Evolutionary conservation across 495 filamentous ascomycete species (phyloP), one percentile per base, ranked within the genome.

Genomic region (Xylaria longipes): DNA sequence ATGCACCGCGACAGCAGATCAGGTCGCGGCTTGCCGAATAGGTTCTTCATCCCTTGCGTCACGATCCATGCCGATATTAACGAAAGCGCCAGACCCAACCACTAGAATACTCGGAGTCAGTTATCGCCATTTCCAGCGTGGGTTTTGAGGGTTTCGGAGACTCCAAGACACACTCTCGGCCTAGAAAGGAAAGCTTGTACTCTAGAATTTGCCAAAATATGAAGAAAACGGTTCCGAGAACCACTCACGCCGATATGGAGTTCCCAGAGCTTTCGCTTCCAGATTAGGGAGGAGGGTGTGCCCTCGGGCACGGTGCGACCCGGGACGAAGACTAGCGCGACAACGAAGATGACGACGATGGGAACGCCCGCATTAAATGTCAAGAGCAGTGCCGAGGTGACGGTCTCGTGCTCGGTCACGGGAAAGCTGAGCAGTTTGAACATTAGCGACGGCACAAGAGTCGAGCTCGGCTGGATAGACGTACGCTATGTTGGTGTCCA

Each of bases 211-310:
- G n/a, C n/a, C n/a, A n/a, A n/a, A n/a, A n/a, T n/a, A n/a, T n/a
- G n/a, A n/a, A n/a, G n/a, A n/a, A n/a, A n/a, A n/a, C n/a, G n/a
- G n/a, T n/a, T n/a, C n/a, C n/a, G n/a, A n/a, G n/a, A n/a, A n/a
- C n/a, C n/a, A n/a, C n/a, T n/a, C n/a, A n/a, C n/a, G n/a, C 93
- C 94, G 64, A 89, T 92, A 72, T 96, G 94, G 76, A 95, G 84
- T 79, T 97, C 92, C 93, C 93, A 96, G 17, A 97, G 79, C 66
- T 92, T 89, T 72, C 93, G 90, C 74, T 87, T 87, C 77, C 92
- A 92, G 15, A 89, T 87, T 72, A 94, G 75, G 39, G 84, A 86
- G 57, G 82, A 90, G 83, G 80, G 93, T 65, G 85, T 94, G 82
- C 74, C 91, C 85, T 80, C 88, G 84, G 78, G 92, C 20, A 80